phyloP scores from a whole-genome alignment of 495 filamentous ascomycete genomes.

The Saxophila tyrrhenica region DNA sequence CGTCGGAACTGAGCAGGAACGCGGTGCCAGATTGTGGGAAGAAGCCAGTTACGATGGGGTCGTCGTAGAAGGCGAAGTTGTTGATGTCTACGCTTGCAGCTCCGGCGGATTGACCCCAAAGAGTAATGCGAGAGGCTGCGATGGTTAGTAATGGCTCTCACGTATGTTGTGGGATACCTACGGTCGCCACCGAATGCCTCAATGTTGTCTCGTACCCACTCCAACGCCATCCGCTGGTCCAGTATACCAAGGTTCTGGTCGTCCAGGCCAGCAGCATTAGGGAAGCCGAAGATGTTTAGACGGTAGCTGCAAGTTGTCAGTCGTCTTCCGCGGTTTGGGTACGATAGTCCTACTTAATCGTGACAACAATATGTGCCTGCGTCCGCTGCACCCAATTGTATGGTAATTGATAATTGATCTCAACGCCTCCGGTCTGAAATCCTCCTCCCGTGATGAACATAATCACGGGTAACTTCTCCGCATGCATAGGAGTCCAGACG shows the following conservation, averaged over 20 bases:
- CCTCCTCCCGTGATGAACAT: conserved; percentile 41
- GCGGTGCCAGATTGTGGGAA: conserved; percentile 21
- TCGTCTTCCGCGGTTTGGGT: neutral
- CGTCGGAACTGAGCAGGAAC: neutral
- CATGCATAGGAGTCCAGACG: conserved; percentile 36
- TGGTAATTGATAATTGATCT: conserved; percentile 36
- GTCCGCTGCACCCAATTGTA: conserved; percentile 32
- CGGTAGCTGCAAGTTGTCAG: conserved; percentile 36
- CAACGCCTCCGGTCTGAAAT: conserved; percentile 32
- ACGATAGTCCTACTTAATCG: conserved; percentile 36
- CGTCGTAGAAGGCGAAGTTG: conserved; percentile 16
- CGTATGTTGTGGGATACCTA: neutral
- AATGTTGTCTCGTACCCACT: conserved; percentile 26
- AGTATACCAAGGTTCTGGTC: conserved; percentile 43
- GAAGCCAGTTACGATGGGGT: conserved; percentile 24
- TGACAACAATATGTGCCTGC: conserved; percentile 47
- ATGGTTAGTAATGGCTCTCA: neutral
- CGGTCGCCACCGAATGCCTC: conserved; percentile 53
- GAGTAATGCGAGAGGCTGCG: conserved; percentile 23
- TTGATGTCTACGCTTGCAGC: conserved; percentile 9
- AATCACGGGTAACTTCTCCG: conserved; percentile 33
- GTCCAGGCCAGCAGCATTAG: conserved; percentile 33
- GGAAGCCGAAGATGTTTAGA: conserved; percentile 53
- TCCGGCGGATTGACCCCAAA: conserved; percentile 33
- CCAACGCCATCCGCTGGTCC: conserved; percentile 47